Evolutionary conservation across 164 flowering plant genomes (phyloP), one percentile per base, ranked within the genome.

Genomic region (Cinnamomum micranthum): DNA sequence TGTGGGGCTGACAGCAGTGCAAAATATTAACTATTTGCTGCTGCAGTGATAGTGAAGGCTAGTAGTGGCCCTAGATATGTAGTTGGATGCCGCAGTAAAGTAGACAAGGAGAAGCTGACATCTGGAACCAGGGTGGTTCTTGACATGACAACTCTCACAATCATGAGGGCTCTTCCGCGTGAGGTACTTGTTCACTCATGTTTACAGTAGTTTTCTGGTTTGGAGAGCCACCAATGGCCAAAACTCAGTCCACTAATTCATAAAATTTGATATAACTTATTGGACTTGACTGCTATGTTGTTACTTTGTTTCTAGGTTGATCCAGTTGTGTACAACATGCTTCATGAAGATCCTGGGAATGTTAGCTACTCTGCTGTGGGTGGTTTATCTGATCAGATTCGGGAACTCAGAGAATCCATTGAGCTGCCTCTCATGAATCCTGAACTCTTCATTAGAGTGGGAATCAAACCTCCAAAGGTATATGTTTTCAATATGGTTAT

Each of bases 161-260:
- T 95, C 67, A 92, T 92, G 99, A 85, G 97, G n/a, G 94, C 94
- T 75, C 97, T 95, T 77, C 99, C 99, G 5, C 96, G 98, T 60
- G 95, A 95, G 81, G 99, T 92, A 28, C 11, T 28, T 28, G 9
- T 31, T 0, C n/a, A 28, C 47, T 11, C 28, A 17, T 64, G 28
- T 64, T n/a, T 25, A 65, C 17, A 7, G 19, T 55, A 15, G 47
- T 17, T 67, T 67, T 25, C 47, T 67, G 28, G 23, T 31, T 64
- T 31, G 47, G 47, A 67, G 69, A 67, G n/a, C 41, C 14, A 15
- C 33, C 35, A 33, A 67, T 25, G n/a, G 60, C 47, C 15, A 28
- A 6, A 67, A 28, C 28, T 67, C 47, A 28, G n/a, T 67, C 47
- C 35, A 24, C 25, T 13, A 4, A 6, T 27, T 66, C 67, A 7